phyloP scores from a whole-genome alignment of 2,329 filamentous ascomycete species.

The Neospermospora avenae region DNA sequence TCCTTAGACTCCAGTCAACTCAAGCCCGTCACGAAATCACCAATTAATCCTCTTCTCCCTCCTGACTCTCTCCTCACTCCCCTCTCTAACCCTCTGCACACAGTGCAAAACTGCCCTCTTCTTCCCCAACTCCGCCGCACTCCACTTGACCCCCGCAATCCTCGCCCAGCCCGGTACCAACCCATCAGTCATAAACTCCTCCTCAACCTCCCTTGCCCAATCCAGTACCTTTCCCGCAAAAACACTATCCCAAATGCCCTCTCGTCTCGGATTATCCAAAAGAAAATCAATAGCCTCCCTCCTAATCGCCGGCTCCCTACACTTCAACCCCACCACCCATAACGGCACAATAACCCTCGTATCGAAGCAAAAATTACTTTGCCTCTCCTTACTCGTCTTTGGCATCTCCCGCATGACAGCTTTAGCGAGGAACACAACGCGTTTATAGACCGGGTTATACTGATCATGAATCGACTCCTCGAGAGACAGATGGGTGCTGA shows the following conservation, averaged over 20 bases:
- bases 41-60: constrained; percentile 16
- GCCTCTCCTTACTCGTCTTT: constrained; percentile 4
- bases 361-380: constrained; percentile 52
- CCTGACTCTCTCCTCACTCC: constrained; percentile 3
- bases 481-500: constrained; percentile 11
- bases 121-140: not conserved
- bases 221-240: constrained; percentile 21
- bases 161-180: constrained; percentile 21
- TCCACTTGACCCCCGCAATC: constrained; percentile 3
- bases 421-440: constrained; percentile 16
- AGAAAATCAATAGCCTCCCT: constrained; percentile 59
- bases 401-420: constrained; percentile 16
- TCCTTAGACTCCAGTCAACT: not conserved
- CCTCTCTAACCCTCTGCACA: constrained; percentile 1
- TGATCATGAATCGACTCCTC: constrained; percentile 23
- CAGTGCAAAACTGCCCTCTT: not conserved
- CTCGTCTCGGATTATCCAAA: constrained; percentile 51
- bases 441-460: constrained; percentile 17
- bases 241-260: constrained; percentile 53
- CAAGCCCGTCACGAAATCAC: constrained; percentile 1
- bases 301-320: constrained; percentile 53
- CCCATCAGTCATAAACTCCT: constrained; percentile 16
- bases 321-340: constrained; percentile 64
- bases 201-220: constrained; percentile 21
- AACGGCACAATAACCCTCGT: constrained; percentile 61